Conservation (phyloP, 306 rosid species). For the Fragaria vesca region DNA sequence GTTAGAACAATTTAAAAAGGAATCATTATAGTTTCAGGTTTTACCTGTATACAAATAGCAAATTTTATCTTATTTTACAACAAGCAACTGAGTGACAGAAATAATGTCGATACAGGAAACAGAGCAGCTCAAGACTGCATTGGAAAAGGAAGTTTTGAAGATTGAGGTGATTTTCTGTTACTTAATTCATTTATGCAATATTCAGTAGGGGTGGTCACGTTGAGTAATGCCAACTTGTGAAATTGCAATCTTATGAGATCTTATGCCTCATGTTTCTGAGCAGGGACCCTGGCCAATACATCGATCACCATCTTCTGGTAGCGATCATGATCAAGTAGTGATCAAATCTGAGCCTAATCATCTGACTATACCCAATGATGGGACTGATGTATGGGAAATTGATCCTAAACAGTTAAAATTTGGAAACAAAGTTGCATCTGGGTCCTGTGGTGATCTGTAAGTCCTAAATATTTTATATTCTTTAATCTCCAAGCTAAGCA, state of each 20-base stretch:
- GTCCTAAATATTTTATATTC: conserved; percentile 31
- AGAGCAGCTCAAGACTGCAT: conserved; percentile 59
- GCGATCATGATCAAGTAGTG: conserved; percentile 42
- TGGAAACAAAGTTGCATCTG: conserved; percentile 85
- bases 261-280: conserved; percentile 28
- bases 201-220: not conserved
- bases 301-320: conserved; percentile 48
- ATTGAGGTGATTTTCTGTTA: conserved; percentile 59
- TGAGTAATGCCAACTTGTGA: not conserved
- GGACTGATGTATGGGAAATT: conserved; percentile 96
- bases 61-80: not conserved
- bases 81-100: conserved; percentile 8
- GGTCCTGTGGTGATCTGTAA: conserved; percentile 94
- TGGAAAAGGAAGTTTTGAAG: conserved; percentile 63
- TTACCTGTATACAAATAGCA: not conserved
- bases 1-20: not conserved
- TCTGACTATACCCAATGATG: conserved; percentile 80
- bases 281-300: conserved; percentile 59
- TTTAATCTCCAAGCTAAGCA: not conserved
- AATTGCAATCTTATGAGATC: conserved; percentile 1
- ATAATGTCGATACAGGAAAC: conserved; percentile 70
- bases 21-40: not conserved
- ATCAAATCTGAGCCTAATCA: conserved; percentile 57
- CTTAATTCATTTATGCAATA: conserved; percentile 9
- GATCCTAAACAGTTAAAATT: conserved; percentile 70